Evolutionary conservation across 495 filamentous ascomycete species (phyloP), one percentile per base, ranked within the genome.

Genomic region (Penicillium parvum): DNA sequence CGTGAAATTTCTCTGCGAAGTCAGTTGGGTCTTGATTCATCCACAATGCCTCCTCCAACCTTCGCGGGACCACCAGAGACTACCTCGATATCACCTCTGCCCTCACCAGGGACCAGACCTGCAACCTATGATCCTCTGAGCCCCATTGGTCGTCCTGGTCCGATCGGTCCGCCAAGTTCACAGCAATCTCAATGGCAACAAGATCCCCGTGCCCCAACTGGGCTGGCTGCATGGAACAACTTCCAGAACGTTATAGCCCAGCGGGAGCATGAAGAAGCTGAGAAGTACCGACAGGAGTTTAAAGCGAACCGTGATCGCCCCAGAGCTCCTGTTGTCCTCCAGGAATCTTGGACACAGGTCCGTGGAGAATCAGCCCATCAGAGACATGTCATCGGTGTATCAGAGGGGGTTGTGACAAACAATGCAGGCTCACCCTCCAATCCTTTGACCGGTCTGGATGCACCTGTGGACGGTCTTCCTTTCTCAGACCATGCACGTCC

Each of bases 331-430:
- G 56, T 76, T 9, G 57, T 58, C 11, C 77, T 84, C 49, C 72
- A 73, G 32, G 81, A 86, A 36, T 81, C 74, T 3, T 86, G 81
- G 81, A 75, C 76, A 9, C 75, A 79, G 20, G 73, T 76, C 7
- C 70, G 41, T 6, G 15, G 22, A 14, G 22, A 35, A 75, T 2
- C 59, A 66, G 61, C 54, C 29, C 64, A 61, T 29, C 59, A 71
- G 38, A 55, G 72, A 20, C 52, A 72, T 21, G 55, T 74, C 17
- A 55, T 71, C 26, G 49, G 49, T 28, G 59, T 73, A 19, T 43
- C 63, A 7, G 27, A 33, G 7, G 48, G 18, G 63, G 59, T 37
- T 7, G 33, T 45, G 51, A 27, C 52, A 46, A 37, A 60, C 2
- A 57, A 60, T 22, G 49, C n/a, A n/a, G n/a, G 47, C 8, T 54